Evolutionary conservation across 305 asterid genomes (phyloP), one percentile per base, ranked within the genome.

Genomic region (Fraxinus platypoda): DNA sequence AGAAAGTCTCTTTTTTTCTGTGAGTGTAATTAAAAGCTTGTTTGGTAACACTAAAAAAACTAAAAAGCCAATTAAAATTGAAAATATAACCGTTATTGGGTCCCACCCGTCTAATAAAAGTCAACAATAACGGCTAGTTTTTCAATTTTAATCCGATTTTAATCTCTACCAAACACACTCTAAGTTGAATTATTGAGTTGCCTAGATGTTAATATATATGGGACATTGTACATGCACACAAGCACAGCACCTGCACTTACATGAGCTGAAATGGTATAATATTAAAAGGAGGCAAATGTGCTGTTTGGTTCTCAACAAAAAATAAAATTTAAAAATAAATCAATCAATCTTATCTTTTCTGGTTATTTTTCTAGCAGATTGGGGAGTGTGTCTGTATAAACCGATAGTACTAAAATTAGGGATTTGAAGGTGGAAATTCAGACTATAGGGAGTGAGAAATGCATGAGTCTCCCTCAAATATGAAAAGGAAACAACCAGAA

Each of bases 401-500:
- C 2, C 11, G 73, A 66, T 25, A 25, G 34, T 2, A 26, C 23
- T 59, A 59, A 66, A 9, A 26, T 25, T 26, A 26, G 73, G 35
- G n/a, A 66, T 66, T 66, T 66, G 34, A 66, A 66, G 2, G 73
- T 26, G 73, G 73, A 3, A 66, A 2, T 64, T 26, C 34, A 23
- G 34, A 25, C 34, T 25, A 0, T 23, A 23, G 73, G 33, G 33
- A 3, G n/a, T 77, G 31, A 28, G 64, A 52, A 59, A 89, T 88
- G 91, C 93, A 81, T 30, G 88, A 78, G 17, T 86, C 94, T 59
- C 87, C 87, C 8, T 13, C 87, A 33, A 72, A 84, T 4, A 83
- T 83, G 25, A 95, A 95, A 87, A 85, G 98, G 80, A 95, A 94
- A 81, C 87, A 86, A 76, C 89, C 87, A 5, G 95, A 87, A 83